Conservation (phyloP, 371 early-diverging fungal genomes). For the Chytridium lagenaria region DNA sequence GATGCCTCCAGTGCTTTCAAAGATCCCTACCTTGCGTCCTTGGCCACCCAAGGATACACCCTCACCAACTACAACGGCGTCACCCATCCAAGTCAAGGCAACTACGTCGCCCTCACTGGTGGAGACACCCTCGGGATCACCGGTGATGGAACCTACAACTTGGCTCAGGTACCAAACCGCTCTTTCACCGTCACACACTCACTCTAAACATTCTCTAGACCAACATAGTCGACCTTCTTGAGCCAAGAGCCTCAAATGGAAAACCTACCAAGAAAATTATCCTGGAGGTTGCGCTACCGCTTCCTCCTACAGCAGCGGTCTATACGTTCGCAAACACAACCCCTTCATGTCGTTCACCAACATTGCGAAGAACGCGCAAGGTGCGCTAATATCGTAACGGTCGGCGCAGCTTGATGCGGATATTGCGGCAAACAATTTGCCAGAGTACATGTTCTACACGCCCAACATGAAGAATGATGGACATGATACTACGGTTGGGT, state of each 20-base stretch:
- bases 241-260: slow-evolving; percentile 69
- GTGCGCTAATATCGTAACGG: slow-evolving; percentile 60
- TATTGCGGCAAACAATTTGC: slow-evolving; percentile 51
- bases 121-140: slow-evolving; percentile 16
- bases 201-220: background rate
- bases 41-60: slow-evolving; percentile 48
- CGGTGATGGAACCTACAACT: background rate
- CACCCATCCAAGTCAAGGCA: slow-evolving; percentile 61
- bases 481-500: slow-evolving; percentile 19
- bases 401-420: slow-evolving; percentile 59
- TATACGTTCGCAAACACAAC: too few relatives aligned
- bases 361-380: slow-evolving; percentile 52
- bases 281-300: slow-evolving; percentile 59
- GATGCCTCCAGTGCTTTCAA: slow-evolving; percentile 42
- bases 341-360: too few relatives aligned
- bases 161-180: background rate
- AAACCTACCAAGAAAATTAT: slow-evolving; percentile 67
- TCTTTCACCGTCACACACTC: background rate
- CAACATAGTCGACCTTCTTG: slow-evolving; percentile 67
- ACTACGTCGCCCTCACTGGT: slow-evolving; percentile 56
- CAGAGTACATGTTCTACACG: slow-evolving; percentile 65
- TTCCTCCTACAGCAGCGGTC: slow-evolving; percentile 31
- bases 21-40: slow-evolving; percentile 45
- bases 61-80: slow-evolving; percentile 57
- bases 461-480: slow-evolving; percentile 56